Conservation (phyloP, 805 yeast species). For the Candida dendrica region DNA sequence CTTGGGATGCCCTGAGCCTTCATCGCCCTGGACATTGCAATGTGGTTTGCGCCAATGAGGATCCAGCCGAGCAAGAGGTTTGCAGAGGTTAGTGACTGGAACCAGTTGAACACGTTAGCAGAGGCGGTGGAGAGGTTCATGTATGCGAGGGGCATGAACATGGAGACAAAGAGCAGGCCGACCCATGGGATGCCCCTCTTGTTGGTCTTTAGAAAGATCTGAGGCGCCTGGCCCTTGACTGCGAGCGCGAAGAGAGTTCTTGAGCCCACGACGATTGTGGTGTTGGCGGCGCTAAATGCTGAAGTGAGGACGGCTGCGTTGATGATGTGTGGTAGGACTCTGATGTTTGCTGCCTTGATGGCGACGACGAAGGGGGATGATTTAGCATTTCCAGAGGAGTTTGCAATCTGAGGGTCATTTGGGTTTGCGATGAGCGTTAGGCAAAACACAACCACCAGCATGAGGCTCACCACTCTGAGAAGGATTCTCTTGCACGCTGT, state of each 20-base stretch:
- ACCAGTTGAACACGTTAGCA: conserved; percentile 23
- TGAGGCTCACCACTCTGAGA: conserved; percentile 18
- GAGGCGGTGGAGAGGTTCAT: conserved; percentile 17
- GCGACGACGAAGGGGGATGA: conserved; percentile 32
- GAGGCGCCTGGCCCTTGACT: conserved; percentile 24
- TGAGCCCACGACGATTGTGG: conserved; percentile 19
- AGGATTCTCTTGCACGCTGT: conserved; percentile 24
- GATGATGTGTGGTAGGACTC: conserved; percentile 24
- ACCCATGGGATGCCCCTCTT: conserved; percentile 25
- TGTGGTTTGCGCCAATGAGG: conserved; percentile 19
- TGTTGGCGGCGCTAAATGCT: conserved; percentile 28
- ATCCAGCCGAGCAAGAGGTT: conserved; percentile 22
- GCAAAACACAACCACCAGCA: conserved; percentile 20
- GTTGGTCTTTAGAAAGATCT: conserved; percentile 19
- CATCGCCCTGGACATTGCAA: conserved; percentile 22
- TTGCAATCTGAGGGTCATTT: conserved; percentile 19
- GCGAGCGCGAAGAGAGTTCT: conserved; percentile 27
- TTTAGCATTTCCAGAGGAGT: conserved; percentile 18
- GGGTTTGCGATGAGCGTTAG: conserved; percentile 23
- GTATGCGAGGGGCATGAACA: conserved; percentile 25
- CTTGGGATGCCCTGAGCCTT: conserved; percentile 28
- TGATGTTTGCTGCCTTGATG: conserved; percentile 37
- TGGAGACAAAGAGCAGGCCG: conserved; percentile 16
- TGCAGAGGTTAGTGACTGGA: conserved; percentile 23
- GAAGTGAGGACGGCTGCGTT: conserved; percentile 30